Conservation (phyloP, 106 monocot species). For the Agapanthus africanus region DNA sequence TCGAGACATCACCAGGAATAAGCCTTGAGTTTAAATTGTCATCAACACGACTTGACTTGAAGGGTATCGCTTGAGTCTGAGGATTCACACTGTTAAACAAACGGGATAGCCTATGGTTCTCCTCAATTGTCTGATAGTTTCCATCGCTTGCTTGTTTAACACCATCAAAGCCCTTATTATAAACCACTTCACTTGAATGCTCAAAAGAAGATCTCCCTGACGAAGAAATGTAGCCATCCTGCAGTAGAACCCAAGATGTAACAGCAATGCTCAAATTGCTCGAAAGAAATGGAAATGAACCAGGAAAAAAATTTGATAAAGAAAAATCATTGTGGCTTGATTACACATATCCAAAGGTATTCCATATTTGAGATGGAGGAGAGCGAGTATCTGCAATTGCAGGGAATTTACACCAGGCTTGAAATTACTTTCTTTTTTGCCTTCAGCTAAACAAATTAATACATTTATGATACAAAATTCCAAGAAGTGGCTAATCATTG, state of each 20-base stretch:
- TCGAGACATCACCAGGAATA: constrained; percentile 17
- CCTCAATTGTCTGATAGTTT: constrained; percentile 3
- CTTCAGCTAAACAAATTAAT: neutral
- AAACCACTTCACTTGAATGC: constrained; percentile 9
- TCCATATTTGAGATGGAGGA: neutral
- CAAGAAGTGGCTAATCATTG: neutral
- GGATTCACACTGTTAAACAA: constrained; percentile 4
- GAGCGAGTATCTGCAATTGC: neutral
- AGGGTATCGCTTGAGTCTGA: constrained; percentile 10
- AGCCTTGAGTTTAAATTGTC: constrained; percentile 1
- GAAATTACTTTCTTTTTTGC: neutral
- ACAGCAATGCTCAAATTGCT: neutral
- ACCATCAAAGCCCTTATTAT: constrained; percentile 10
- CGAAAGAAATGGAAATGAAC: neutral
- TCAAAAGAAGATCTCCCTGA: constrained; percentile 3
- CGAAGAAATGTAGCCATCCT: constrained; percentile 7
- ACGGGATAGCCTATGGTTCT: constrained; percentile 10
- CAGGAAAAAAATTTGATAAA: neutral
- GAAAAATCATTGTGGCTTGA: neutral
- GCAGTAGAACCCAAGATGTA: constrained; percentile 1
- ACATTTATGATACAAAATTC: neutral
- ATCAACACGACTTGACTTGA: constrained; percentile 1
- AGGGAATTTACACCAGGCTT: neutral
- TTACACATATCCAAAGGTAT: neutral
- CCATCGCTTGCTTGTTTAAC: constrained; percentile 17